Base-by-base conservation (phyloP, 257 asterid genomes). In the Nicotiana benthamiana region DNA sequence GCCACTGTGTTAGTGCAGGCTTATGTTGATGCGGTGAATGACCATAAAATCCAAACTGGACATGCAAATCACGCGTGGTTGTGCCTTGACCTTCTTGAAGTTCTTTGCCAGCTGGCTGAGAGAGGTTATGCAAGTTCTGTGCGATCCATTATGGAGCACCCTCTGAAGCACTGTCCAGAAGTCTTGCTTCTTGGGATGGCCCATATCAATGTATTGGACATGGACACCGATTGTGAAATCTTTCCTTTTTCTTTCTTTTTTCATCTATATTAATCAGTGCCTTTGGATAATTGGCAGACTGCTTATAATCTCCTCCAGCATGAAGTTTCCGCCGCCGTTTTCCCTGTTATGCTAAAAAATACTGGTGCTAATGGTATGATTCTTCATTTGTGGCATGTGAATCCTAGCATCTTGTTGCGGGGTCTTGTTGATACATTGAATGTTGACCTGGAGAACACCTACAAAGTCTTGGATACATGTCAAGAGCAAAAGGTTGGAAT, bases 41-140 rank as follows among this genome's bases (percentile, higher is more conserved):
- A 89, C 82, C 84, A 87, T 84, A 85, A 89, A 79, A 83, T 84
- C 83, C 93, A 88, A 84, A 86, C 85, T 77, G 95, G 92, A 36
- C 85, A 84, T 83, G 79, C 83, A 64, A 90, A 93, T 84, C 90
- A 86, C 62, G 97, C 97, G 18, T 96, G 99, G 99, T 81, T 85
- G 80, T 92, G 97, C 83, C 90, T 67, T 67, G 97, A 96, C 78
- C 90, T 96, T 24, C 87, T 94, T 82, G 97, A 94, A 90, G 93
- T 92, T 79, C 80, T 96, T 83, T 94, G 99, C 80, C 92, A 86
- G 86, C 87, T 94, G 79, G 90, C 98, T 80, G 99, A 94, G 84
- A 89, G 89, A 89, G 98, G 99, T n/a, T 95, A 96, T 87, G 97
- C 98, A 79, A 92, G 85, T 84, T 79, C 78, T 80, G 98, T 94